Evolutionary conservation across 1,139 yeast species (phyloP), one percentile per base, ranked within the genome.

Genomic region (Yarrowia galli): DNA sequence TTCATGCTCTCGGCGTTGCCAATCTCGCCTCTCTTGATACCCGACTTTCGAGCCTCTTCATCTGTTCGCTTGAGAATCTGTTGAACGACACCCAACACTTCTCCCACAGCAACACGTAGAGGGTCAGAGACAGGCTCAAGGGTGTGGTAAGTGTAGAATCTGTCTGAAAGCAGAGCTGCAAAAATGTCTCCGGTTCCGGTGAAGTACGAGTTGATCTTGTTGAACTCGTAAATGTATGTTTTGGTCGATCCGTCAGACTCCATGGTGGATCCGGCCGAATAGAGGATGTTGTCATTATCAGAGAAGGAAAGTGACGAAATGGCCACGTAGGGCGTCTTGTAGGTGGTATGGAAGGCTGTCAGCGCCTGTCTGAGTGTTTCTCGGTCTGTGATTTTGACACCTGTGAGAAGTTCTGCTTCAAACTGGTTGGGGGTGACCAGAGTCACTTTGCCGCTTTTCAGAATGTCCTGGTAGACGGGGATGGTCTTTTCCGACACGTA

Each of bases 181-280:
- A 95, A 92, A 54, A 95, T 79, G 74, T 95, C 99, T 2, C 99
- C 99, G 6, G 95, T 92, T 0, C 99, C 98, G 1, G 96, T 89
- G 76, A 93, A 93, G 71, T 89, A 88, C 2, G 93, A 88, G 61
- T 88, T 83, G 67, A 91, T 84, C 54, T 81, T 78, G 6, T 88
- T 87, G 20, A 87, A 81, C 72, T 81, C 77, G 77, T 84, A 83
- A 76, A 79, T 80, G 69, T 79, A 79, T 9, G 78, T 71, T 48
- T 68, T 32, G 5, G 69, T 67, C 40, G 51, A 65, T 8, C 70
- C 72, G 65, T 56, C 63, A 3, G 70, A 45, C 8, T 68, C 70
- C 10, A 68, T 67, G 0, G 84, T 75, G 0, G 89, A 84, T 1
- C 87, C 84, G 10, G 88, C 87, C 69, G 89, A 85, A 67, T 83